phyloP scores from a whole-genome alignment of 345 rosid genomes.

The Hibiscus tridactylites region DNA sequence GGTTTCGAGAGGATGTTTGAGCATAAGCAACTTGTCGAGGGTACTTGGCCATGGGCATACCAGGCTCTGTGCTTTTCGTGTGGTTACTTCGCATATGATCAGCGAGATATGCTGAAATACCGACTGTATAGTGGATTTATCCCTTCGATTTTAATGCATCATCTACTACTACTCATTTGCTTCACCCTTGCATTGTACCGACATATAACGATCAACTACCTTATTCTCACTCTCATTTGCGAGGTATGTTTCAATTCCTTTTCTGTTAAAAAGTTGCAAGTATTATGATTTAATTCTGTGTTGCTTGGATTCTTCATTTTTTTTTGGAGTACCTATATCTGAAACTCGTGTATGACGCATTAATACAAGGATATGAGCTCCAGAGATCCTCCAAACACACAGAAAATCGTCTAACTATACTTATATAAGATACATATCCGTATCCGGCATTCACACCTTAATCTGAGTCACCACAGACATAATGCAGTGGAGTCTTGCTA shows the following conservation, averaged over 20 bases:
- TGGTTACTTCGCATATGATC: slow-evolving; percentile 95
- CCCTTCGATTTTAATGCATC: slow-evolving; percentile 75
- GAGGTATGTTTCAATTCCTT: slow-evolving; percentile 45
- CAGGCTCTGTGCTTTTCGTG: slow-evolving; percentile 79
- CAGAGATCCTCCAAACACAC: neutral
- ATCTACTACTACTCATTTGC: slow-evolving; percentile 78
- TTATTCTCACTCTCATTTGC: slow-evolving; percentile 73
- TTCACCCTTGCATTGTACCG: slow-evolving; percentile 82
- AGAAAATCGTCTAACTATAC: neutral
- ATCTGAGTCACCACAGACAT: neutral
- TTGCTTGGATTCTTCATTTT: neutral
- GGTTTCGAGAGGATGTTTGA: slow-evolving; percentile 54
- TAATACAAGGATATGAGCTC: neutral
- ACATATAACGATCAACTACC: slow-evolving; percentile 77
- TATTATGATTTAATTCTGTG: neutral
- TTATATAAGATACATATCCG: neutral
- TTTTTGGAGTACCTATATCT: neutral
- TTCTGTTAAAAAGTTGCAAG: neutral
- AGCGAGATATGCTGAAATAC: slow-evolving; percentile 80
- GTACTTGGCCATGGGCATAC: slow-evolving; percentile 75
- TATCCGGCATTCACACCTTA: neutral
- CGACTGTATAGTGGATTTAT: slow-evolving; percentile 65
- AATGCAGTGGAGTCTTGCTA: no score
- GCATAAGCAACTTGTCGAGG: slow-evolving; percentile 54
- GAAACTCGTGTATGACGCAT: neutral